Conservation (phyloP, 2,329 filamentous ascomycete species). For the Stemphylium vesicarium region DNA sequence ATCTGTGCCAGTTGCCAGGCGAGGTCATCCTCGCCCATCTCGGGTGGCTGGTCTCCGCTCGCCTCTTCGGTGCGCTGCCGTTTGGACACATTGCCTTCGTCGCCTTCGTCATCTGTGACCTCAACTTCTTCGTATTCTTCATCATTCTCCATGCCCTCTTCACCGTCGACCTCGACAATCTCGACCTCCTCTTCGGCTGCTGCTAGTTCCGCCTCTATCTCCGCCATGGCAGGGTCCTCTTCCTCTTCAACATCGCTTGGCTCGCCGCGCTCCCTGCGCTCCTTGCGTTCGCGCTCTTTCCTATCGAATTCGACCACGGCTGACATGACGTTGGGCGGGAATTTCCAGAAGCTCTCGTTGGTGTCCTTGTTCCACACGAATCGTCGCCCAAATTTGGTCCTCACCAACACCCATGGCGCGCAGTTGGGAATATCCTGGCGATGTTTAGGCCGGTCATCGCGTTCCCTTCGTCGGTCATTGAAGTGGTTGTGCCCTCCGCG, state of each 20-base stretch:
- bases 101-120: conserved; percentile 66
- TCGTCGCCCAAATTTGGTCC: conserved; percentile 84
- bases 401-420: conserved; percentile 90
- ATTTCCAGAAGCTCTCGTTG: conserved; percentile 92
- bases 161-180: conserved; percentile 45
- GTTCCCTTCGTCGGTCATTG: conserved; percentile 69
- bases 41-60: conserved; percentile 61
- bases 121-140: conserved; percentile 81
- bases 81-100: conserved; percentile 54
- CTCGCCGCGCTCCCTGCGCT: conserved; percentile 56
- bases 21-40: conserved; percentile 94
- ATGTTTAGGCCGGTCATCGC: conserved; percentile 78
- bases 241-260: conserved; percentile 42
- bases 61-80: conserved; percentile 56
- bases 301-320: conserved; percentile 71
- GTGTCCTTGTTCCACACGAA: conserved; percentile 91
- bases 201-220: conserved; percentile 41
- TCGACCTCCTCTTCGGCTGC: conserved; percentile 40
- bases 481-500: conserved; percentile 61
- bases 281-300: conserved; percentile 73
- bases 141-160: conserved; percentile 60
- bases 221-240: conserved; percentile 41
- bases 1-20: conserved; percentile 89
- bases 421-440: conserved; percentile 80
- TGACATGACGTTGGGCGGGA: conserved; percentile 84